Conservation (phyloP, 2,329 filamentous ascomycete species). For the Colletotrichum gigasporum region DNA sequence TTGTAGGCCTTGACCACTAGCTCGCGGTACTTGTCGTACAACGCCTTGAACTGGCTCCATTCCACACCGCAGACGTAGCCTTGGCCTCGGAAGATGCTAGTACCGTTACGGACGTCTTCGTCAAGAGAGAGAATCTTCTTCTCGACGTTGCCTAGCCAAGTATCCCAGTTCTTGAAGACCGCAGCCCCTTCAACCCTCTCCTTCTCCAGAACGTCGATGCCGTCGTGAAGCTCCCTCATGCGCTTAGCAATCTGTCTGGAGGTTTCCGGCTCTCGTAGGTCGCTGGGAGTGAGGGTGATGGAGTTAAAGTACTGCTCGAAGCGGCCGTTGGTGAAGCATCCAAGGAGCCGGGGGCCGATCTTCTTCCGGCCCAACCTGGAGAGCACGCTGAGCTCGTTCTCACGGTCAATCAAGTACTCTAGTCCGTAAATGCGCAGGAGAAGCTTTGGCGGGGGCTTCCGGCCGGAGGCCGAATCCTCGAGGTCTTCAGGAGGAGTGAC, state of each 20-base stretch:
- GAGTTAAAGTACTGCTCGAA: slow-evolving; percentile 97
- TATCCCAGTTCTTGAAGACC: slow-evolving; percentile 95
- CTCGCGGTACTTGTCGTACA: slow-evolving; percentile 79
- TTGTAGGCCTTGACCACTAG: slow-evolving; percentile 80
- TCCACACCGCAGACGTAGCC: slow-evolving; percentile 85
- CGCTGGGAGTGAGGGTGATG: slow-evolving; percentile 77
- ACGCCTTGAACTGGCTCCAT: slow-evolving; percentile 80
- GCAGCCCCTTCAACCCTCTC: slow-evolving; percentile 83
- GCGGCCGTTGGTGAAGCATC: slow-evolving; percentile 92
- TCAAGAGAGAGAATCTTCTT: slow-evolving; percentile 67
- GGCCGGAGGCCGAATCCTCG: slow-evolving; percentile 46
- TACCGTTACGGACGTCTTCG: slow-evolving; percentile 61
- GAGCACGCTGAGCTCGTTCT: slow-evolving; percentile 88
- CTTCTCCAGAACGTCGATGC: slow-evolving; percentile 82
- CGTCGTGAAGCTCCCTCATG: slow-evolving; percentile 95
- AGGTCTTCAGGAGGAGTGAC: slow-evolving; percentile 81
- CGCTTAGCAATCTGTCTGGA: slow-evolving; percentile 95
- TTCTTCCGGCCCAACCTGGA: slow-evolving; percentile 88
- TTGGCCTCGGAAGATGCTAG: slow-evolving; percentile 19
- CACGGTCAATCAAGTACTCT: slow-evolving; percentile 93
- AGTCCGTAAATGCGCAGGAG: slow-evolving; percentile 94
- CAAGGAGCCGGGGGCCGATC: slow-evolving; percentile 90
- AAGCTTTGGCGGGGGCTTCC: slow-evolving; percentile 70
- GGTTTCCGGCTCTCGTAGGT: slow-evolving; percentile 83
- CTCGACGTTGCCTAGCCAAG: slow-evolving; percentile 78